Conservation (phyloP, 163 green algal genomes). For the Picocystis sp. region DNA sequence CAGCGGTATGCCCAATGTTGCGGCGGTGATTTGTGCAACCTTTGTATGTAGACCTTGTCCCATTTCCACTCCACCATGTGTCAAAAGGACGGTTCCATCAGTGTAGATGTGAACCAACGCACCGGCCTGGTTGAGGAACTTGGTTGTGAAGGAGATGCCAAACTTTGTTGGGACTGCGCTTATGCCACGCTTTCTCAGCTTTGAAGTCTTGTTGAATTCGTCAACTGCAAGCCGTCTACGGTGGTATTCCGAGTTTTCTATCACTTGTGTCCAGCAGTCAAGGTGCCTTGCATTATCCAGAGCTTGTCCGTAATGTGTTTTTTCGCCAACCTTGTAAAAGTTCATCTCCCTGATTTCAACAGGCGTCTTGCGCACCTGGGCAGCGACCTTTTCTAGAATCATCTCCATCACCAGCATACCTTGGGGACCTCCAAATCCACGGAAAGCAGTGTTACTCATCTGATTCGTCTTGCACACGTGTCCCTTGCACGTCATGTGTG, state of each 20-base stretch:
- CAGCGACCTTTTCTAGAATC: conserved; percentile 62
- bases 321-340: conserved; percentile 63
- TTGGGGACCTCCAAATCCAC: conserved; percentile 85
- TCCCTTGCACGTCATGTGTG: conserved; percentile 46
- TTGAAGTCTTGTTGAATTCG: conserved; percentile 36
- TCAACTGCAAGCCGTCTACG: conserved; percentile 20
- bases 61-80: conserved; percentile 92
- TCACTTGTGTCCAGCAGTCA: conserved; percentile 47
- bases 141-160: conserved; percentile 82
- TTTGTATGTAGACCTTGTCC: conserved; percentile 96
- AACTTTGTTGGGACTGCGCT: conserved; percentile 84
- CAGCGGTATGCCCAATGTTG: conserved; percentile 55
- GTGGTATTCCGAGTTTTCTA: conserved; percentile 15
- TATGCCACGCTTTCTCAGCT: conserved; percentile 76
- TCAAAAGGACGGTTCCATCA: conserved; percentile 80
- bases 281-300: conserved; percentile 46
- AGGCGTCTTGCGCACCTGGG: conserved; percentile 22
- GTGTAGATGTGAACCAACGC: conserved; percentile 89
- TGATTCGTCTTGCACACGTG: conserved; percentile 72
- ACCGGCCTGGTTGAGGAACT: conserved; percentile 74
- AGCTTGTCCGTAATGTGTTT: conserved; percentile 54
- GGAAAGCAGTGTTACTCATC: conserved; percentile 81
- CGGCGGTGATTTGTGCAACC: conserved; percentile 62
- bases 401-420: conserved; percentile 73
- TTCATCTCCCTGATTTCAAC: conserved; percentile 43